A percentile compares a stretch with the other conserved stretches of the same genome.
These are phyloP conservation scores for Ilyonectria sp. DNA, from an alignment of 2,329 filamentous ascomycete species.

Conservation along the genomic window DNA sequence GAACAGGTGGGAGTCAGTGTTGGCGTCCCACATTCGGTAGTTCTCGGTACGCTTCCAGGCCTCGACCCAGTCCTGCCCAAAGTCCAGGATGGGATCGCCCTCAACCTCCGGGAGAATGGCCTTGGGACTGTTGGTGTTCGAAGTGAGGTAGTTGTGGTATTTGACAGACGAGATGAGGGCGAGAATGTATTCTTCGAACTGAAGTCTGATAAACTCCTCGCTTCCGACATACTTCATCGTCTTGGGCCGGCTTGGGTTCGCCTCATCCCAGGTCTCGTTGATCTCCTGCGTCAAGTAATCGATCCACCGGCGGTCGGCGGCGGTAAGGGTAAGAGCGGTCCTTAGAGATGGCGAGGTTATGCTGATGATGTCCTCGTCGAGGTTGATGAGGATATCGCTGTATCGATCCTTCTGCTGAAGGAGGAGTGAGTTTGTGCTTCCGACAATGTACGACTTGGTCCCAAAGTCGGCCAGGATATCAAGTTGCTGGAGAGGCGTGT, in stretches of 20 bases:
- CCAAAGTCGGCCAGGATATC: slow-evolving; percentile 93
- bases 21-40: slow-evolving; percentile 87
- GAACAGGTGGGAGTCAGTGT: slow-evolving; percentile 90
- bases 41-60: slow-evolving; percentile 92
- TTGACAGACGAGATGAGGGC: slow-evolving; percentile 91
- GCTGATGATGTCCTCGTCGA: slow-evolving; percentile 89
- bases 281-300: slow-evolving; percentile 95
- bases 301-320: slow-evolving; percentile 94
- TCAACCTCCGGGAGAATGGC: slow-evolving; percentile 79
- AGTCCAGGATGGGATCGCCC: slow-evolving; percentile 88
- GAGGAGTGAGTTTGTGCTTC: slow-evolving; percentile 94
- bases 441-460: slow-evolving; percentile 97
- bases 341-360: slow-evolving; percentile 87
- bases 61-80: slow-evolving; percentile 87
- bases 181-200: slow-evolving; percentile 97
- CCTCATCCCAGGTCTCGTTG: slow-evolving; percentile 96
- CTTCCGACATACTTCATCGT: slow-evolving; percentile 95
- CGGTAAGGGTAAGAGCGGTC: slow-evolving; percentile 82
- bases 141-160: slow-evolving; percentile 82
- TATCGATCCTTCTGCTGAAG: slow-evolving; percentile 96
- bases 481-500: slow-evolving; percentile 95
- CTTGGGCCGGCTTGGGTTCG: slow-evolving; percentile 90
- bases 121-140: slow-evolving; percentile 77
- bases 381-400: slow-evolving; percentile 95
- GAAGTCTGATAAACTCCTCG: slow-evolving; percentile 96